Evolutionary conservation across 2,329 filamentous ascomycete genomes (phyloP), one percentile per base, ranked within the genome.

Genomic region (Monilinia fructicola): DNA sequence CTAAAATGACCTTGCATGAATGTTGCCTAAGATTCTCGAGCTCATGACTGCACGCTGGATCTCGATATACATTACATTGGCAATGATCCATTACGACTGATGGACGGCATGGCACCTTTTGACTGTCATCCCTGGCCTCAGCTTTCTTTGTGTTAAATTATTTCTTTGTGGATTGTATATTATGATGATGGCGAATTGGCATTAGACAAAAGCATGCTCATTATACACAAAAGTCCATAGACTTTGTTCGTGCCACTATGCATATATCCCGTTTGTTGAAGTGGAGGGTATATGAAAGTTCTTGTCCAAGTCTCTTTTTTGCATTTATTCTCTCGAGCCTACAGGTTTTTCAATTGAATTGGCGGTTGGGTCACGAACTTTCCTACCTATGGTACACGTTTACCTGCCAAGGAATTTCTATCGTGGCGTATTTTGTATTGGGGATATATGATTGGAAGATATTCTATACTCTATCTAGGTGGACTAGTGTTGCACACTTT

Each of bases 111-210:
- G 64, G 31, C 56, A 62, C n/a, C 55, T 66, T 54, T 61, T 61
- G 38, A 61, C 44, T 66, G 56, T 66, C 56, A 66, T 66, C 58
- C 64, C 64, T 66, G 54, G 64, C 64, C 64, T 66, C 64, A 61
- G 38, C 31, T 58, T 61, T 52, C 46, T 35, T 54, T 35, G 35
- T 54, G 23, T 42, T 53, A 46, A 21, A 46, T 38, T 48, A 28
- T 62, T 60, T 42, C 31, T 53, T 54, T 62, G 35, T 53, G n/a
- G 35, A 21, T 28, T 62, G 31, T 62, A 54, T 54, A 28, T 54
- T 38, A 54, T 40, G 53, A 54, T 28, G 53, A 48, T 18, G 21
- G 18, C n/a, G 31, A 58, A 46, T 21, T 48, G 31, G 40, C 38
- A 38, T 46, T 54, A 64, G 40, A 64, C 42, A 64, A 64, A 64